Evolutionary conservation across 805 yeast genomes (phyloP).

Genomic region (Hanseniaspora hatyaiensis): DNA sequence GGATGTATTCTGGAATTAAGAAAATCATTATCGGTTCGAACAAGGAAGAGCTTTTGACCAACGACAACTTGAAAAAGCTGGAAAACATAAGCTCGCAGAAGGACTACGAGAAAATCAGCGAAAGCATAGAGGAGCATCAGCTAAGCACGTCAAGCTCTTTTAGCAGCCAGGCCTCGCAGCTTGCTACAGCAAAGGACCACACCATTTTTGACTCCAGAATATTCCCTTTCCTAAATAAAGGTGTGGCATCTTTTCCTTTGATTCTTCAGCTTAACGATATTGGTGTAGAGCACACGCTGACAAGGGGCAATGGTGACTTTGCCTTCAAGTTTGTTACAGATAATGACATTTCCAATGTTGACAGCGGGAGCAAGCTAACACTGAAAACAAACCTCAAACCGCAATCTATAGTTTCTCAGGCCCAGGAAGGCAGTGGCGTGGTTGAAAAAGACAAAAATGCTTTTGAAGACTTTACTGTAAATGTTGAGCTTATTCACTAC

Average conservation of each 20-base stretch:
- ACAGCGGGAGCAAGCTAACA: slow-evolving; percentile 39
- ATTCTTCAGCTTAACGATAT: slow-evolving; percentile 43
- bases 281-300: slow-evolving; percentile 27
- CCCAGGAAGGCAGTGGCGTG: background rate
- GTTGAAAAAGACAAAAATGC: background rate
- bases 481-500: slow-evolving; percentile 18
- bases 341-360: slow-evolving; percentile 47
- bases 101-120: slow-evolving; percentile 32
- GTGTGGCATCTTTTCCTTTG: slow-evolving; percentile 46
- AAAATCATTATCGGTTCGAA: slow-evolving; percentile 32
- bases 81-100: slow-evolving; percentile 36
- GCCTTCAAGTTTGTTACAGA: slow-evolving; percentile 40
- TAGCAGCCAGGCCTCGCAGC: too few relatives aligned
- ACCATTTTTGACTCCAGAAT: slow-evolving; percentile 51
- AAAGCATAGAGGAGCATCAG: slow-evolving; percentile 17
- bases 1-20: slow-evolving; percentile 23
- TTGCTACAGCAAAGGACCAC: too few relatives aligned
- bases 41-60: slow-evolving; percentile 30
- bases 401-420: slow-evolving; percentile 18
- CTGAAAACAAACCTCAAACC: slow-evolving; percentile 37
- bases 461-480: slow-evolving; percentile 18
- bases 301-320: slow-evolving; percentile 63
- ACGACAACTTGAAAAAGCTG: slow-evolving; percentile 50
- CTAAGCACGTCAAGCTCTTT: too few relatives aligned
- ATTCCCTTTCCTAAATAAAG: slow-evolving; percentile 56